These are phyloP conservation scores for Ophiostoma novo-ulmi DNA, from an alignment of 2,329 filamentous ascomycete species.

Conservation along the genomic window DNA sequence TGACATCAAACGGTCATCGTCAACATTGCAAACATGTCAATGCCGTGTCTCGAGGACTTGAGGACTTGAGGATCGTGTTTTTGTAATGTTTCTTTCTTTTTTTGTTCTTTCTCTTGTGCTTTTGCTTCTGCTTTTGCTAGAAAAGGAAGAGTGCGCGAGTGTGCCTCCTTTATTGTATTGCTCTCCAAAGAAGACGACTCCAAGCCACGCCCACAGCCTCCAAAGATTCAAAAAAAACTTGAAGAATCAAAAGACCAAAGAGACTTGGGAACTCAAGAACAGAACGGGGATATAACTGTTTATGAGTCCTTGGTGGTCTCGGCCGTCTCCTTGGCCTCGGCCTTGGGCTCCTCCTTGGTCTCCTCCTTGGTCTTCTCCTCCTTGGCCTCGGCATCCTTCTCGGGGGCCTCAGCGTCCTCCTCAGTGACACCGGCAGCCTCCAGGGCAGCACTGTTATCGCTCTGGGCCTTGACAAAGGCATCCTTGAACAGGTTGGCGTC, in stretches of 20 bases:
- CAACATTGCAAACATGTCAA: background rate
- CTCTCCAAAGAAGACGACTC: background rate
- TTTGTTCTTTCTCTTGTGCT: conserved; percentile 12
- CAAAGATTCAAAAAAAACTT: background rate
- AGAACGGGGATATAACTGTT: background rate
- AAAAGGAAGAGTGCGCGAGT: background rate
- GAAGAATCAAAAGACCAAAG: background rate
- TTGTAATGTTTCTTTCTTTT: conserved; percentile 9
- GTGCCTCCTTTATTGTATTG: background rate
- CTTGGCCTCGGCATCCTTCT: conserved; percentile 32
- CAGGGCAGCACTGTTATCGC: conserved; percentile 90
- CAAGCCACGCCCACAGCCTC: background rate
- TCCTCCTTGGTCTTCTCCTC: conserved; percentile 31
- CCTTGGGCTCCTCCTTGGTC: conserved; percentile 30
- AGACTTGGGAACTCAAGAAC: background rate
- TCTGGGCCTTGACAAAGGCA: conserved; percentile 91
- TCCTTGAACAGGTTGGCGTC: conserved; percentile 98
- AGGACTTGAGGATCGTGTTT: background rate
- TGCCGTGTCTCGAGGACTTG: background rate
- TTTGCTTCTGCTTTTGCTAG: background rate
- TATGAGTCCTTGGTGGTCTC: conserved; percentile 21
- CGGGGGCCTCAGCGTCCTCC: conserved; percentile 25
- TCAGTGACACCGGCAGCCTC: conserved; percentile 33
- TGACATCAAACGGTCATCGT: background rate
- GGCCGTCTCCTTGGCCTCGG: conserved; percentile 26